Conservation (phyloP, 768 basidiomycete species). For the Suillus placidus region DNA sequence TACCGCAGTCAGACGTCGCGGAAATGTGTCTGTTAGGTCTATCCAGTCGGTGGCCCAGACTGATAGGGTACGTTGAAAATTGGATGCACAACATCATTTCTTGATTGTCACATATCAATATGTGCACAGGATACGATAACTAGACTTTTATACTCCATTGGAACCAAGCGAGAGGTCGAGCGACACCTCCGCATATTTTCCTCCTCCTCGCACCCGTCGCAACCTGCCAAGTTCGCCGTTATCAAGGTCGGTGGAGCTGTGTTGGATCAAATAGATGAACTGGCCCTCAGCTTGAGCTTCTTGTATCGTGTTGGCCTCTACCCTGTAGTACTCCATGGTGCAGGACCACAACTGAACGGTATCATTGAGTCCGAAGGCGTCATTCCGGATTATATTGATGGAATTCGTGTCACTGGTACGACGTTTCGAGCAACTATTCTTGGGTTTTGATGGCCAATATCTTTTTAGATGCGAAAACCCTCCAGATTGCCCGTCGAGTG, state of each 20-base stretch:
- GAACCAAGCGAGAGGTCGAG: slow-evolving; percentile 96
- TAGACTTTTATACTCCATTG: slow-evolving; percentile 93
- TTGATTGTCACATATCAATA: not conserved
- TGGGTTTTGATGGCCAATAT: slow-evolving; percentile 5
- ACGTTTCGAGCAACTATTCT: slow-evolving; percentile 6
- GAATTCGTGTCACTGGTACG: slow-evolving; percentile 93
- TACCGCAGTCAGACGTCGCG: slow-evolving; percentile 42
- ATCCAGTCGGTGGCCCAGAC: slow-evolving; percentile 72
- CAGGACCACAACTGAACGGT: slow-evolving; percentile 92
- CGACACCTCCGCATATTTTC: slow-evolving; percentile 98
- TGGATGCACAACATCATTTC: not conserved
- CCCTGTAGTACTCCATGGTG: slow-evolving; percentile 96
- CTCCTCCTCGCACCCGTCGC: slow-evolving; percentile 84
- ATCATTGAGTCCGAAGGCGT: slow-evolving; percentile 93
- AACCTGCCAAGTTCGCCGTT: slow-evolving; percentile 95
- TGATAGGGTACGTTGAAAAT: slow-evolving; percentile 60
- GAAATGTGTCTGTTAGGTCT: slow-evolving; percentile 39
- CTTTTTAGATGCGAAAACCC: slow-evolving; percentile 82
- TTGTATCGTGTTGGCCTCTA: slow-evolving; percentile 97
- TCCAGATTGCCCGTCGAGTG: slow-evolving; percentile 91
- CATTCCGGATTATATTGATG: slow-evolving; percentile 95
- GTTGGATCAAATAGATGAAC: slow-evolving; percentile 87
- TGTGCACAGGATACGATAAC: slow-evolving; percentile 88
- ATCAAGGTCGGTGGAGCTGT: slow-evolving; percentile 99
- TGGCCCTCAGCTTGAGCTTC: slow-evolving; percentile 94